A percentile compares a stretch with the other conserved stretches of the same genome.
These are phyloP conservation scores for Phycomyces nitens DNA, from an alignment of 192 early-diverging fungal species.

Conservation along the genomic window DNA sequence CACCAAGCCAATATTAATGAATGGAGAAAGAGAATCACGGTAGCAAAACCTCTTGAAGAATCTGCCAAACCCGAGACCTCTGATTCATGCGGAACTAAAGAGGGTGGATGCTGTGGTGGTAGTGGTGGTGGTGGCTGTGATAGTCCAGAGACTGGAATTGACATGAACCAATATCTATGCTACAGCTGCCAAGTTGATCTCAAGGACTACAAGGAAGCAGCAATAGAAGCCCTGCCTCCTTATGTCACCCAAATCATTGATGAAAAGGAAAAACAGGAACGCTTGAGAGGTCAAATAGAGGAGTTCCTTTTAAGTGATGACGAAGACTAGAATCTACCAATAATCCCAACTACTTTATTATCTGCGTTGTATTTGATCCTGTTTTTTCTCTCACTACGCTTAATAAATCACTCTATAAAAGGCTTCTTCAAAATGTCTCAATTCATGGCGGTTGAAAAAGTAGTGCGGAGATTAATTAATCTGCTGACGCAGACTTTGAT, in stretches of 20 bases:
- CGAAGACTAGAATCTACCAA: slow-evolving; percentile 28
- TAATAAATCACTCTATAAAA: too few relatives aligned
- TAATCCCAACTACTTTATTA: too few relatives aligned
- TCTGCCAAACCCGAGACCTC: background rate
- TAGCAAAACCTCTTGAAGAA: background rate
- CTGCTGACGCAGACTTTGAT: too few relatives aligned
- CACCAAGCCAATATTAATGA: slow-evolving; percentile 40
- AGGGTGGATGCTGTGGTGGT: slow-evolving; percentile 20
- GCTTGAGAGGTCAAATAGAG: slow-evolving; percentile 57
- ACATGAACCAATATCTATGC: slow-evolving; percentile 43
- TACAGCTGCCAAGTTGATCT: slow-evolving; percentile 52
- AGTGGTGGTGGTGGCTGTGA: background rate
- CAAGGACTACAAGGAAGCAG: slow-evolving; percentile 31
- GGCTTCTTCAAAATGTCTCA: too few relatives aligned
- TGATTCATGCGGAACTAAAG: background rate
- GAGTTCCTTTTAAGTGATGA: slow-evolving; percentile 60
- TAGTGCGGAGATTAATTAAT: too few relatives aligned
- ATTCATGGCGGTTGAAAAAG: too few relatives aligned
- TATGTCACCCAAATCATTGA: slow-evolving; percentile 39
- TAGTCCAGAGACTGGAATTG: background rate
- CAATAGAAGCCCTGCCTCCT: slow-evolving; percentile 39
- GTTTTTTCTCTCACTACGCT: too few relatives aligned
- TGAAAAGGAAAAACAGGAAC: slow-evolving; percentile 36
- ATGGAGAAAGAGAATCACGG: slow-evolving; percentile 51
- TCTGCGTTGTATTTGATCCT: too few relatives aligned